Base-by-base conservation (phyloP, 148 eudicot genomes). In the Chenopodium berlandieri region DNA sequence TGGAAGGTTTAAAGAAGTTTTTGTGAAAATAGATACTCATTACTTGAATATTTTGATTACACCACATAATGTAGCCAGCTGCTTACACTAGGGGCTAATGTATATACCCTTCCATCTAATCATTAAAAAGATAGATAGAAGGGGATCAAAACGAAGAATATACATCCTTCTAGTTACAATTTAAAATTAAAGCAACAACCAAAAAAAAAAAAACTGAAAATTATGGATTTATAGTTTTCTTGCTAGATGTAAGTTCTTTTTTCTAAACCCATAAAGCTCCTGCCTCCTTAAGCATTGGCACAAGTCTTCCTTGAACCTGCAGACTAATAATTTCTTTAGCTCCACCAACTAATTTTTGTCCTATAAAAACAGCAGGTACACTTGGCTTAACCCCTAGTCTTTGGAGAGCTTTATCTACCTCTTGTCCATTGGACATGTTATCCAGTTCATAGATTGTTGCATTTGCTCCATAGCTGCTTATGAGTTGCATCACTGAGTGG, bases 321-420 rank as follows among this genome's bases (percentile, higher is more conserved):
- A 89, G 86, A 82, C 91, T 89, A 86, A 92, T 86, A 16, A 92
- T 81, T 81, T 92, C 94, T 64, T 92, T 83, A 34, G 94, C 85
- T 31, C 96, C 96, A 7, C 96, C 96, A 30, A 92, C 83, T 63
- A 91, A 67, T 71, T 88, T 81, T 37, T 87, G 82, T 54, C 91
- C 92, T 56, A 92, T 89, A 82, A 88, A 92, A 83, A 92, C 93
- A 31, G 89, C 90, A 2, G 96, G 96, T 23, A 90, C 82, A 62
- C 87, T 83, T 6, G 92, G 85, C 74, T 78, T 68, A 19, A 84
- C 84, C 40, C 95, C 95, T 48, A 85, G 50, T 27, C 79, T 81
- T 75, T 79, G 75, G n/a, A 92, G 85, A 46, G 89, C 92, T 76
- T 78, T 86, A 60, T 92, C 94, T 31, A 92, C 66, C 48, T 90